Evolutionary conservation across 345 rosid genomes (phyloP).

Genomic region (Populus ilicifolia): DNA sequence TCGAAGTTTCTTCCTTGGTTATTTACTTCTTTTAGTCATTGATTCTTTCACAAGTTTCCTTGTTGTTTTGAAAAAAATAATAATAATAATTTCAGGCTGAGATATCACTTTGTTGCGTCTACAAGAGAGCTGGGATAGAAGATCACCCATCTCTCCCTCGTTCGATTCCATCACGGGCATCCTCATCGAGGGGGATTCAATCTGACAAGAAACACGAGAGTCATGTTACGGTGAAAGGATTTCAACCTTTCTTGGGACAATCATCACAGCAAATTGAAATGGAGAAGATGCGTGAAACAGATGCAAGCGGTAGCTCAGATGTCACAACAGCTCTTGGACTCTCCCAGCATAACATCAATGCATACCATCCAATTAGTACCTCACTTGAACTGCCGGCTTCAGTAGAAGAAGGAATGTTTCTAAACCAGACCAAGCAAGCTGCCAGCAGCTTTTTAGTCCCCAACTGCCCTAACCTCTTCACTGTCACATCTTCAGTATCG

Average conservation of each 20-base stretch:
- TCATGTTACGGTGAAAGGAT: slow-evolving; percentile 23
- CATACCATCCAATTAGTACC: slow-evolving; percentile 39
- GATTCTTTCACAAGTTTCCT: neutral
- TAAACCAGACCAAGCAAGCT: slow-evolving; percentile 29
- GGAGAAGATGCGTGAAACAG: slow-evolving; percentile 39
- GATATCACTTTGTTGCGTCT: slow-evolving; percentile 90
- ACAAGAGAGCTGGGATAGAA: slow-evolving; percentile 93
- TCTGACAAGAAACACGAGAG: slow-evolving; percentile 21
- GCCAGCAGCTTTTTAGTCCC: slow-evolving; percentile 18
- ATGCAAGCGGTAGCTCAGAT: slow-evolving; percentile 57
- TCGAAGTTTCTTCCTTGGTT: neutral
- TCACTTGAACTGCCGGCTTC: slow-evolving; percentile 28
- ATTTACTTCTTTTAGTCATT: neutral
- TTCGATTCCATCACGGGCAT: slow-evolving; percentile 40
- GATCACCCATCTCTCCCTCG: slow-evolving; percentile 87
- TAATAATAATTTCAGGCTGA: slow-evolving; percentile 38
- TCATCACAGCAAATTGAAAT: slow-evolving; percentile 25
- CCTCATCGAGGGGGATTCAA: slow-evolving; percentile 29
- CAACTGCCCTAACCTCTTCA: slow-evolving; percentile 19
- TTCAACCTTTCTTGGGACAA: slow-evolving; percentile 19
- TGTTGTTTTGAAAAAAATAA: too few relatives aligned
- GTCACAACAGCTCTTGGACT: slow-evolving; percentile 63
- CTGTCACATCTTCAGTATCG: slow-evolving; percentile 25
- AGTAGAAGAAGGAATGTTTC: slow-evolving; percentile 34
- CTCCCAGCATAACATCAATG: slow-evolving; percentile 38